Conservation (phyloP, 208 protist species). For the Trypanosomatidae sp. region DNA sequence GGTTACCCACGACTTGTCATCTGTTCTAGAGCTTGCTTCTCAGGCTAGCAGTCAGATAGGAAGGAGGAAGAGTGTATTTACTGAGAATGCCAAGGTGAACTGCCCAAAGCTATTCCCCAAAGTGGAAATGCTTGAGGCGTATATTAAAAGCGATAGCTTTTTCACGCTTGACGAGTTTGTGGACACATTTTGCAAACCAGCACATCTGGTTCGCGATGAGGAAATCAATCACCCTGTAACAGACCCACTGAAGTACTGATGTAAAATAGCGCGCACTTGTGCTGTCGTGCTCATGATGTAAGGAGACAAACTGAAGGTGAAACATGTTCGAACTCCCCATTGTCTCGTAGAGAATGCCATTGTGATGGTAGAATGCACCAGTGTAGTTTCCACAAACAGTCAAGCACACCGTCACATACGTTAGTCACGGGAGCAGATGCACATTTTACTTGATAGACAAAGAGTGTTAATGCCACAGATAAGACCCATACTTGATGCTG, state of each 20-base stretch:
- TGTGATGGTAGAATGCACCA: not conserved
- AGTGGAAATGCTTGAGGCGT: constrained; percentile 38
- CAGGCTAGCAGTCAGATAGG: constrained; percentile 19
- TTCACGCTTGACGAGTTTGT: constrained; percentile 71
- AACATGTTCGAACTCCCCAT: not conserved
- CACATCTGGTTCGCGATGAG: constrained; percentile 48
- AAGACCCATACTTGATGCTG: not conserved
- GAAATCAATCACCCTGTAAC: constrained; percentile 78
- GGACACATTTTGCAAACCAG: constrained; percentile 52
- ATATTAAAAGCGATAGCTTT: constrained; percentile 52
- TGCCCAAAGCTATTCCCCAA: constrained; percentile 70
- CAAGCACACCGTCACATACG: not conserved
- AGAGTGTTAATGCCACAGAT: not conserved
- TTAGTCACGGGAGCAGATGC: not conserved
- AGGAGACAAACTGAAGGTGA: not conserved
- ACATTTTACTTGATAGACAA: not conserved
- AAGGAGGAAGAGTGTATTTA: constrained; percentile 35
- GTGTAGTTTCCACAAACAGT: not conserved
- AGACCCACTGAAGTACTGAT: constrained; percentile 80
- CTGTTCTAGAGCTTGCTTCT: constrained; percentile 44
- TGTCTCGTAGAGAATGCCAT: not conserved
- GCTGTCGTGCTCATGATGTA: not conserved
- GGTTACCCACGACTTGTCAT: constrained; percentile 46
- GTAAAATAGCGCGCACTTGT: constrained; percentile 1
- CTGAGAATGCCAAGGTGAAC: constrained; percentile 71